Base-by-base conservation (phyloP, 2,329 filamentous ascomycete species). In the Penicillium sp. region DNA sequence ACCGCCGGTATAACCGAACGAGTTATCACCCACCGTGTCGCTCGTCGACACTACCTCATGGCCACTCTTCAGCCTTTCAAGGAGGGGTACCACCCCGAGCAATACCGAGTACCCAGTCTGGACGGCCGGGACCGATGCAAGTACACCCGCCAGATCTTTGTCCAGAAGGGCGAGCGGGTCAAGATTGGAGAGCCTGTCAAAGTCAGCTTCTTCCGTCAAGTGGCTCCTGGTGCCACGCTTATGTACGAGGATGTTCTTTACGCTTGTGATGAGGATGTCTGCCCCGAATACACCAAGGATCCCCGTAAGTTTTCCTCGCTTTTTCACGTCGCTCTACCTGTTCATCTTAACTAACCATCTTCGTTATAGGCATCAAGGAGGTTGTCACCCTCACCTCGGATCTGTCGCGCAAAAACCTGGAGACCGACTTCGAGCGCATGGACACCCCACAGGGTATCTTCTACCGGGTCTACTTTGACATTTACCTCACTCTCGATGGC, bases 171-270 rank as follows among this genome's bases (percentile, higher is more conserved):
- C 16, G 95, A 99, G 76, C 90, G 96, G 75, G 93, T 99, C 78
- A 98, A 98, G 87, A 98, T 96, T 75, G 95, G 95, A 68, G 95
- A 99, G 79, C 93, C 95, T 1, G 93, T 98, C 79, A 98, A 98
- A 82, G 95, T 98, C 45, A 96, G 91, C 10, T 98, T 98, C 79
- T 98, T 99, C 87, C 84, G 95, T 75, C 95, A 98, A 75, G 95
- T 99, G 53, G 95, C 95, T 6, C 95, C 95, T 0, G 95, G 95
- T 49, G 95, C 95, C 33, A 98, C 93, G 1, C 86, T 99, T 67
- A 98, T 99, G 95, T 99, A 99, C 75, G 95, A 99, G 80, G 95
- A 99, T 79, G 93, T 98, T 53, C 78, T 98, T 56, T 98, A 97
- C 75, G 95, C 93, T 50, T 99, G 95, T 71, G 95, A 99, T 72